phyloP scores from a whole-genome alignment of 768 basidiomycete species.

The Daedaleopsis nitida region DNA sequence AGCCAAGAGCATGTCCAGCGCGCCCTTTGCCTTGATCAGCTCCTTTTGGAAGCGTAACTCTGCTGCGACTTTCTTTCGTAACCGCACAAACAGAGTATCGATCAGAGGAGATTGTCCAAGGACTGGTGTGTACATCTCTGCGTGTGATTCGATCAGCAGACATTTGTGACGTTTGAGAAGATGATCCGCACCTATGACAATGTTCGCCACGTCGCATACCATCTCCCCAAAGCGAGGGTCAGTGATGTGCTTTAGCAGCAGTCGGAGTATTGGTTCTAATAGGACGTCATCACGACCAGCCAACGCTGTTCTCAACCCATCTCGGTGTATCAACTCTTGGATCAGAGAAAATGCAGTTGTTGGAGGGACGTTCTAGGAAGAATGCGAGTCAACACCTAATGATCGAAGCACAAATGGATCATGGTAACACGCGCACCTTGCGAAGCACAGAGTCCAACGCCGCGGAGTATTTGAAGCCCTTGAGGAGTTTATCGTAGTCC shows the following conservation, averaged over 20 bases:
- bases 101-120: conserved; percentile 95
- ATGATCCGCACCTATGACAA: conserved; percentile 75
- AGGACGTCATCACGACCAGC: conserved; percentile 92
- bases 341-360: conserved; percentile 87
- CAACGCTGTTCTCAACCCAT: conserved; percentile 84
- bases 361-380: conserved; percentile 75
- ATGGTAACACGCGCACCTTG: conserved; percentile 58
- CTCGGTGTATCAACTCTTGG: conserved; percentile 89
- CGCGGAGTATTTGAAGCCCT: conserved; percentile 91
- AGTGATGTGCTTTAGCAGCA: conserved; percentile 81
- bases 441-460: conserved; percentile 90
- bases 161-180: not conserved
- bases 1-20: conserved; percentile 87
- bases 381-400: not conserved
- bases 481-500: conserved; percentile 88
- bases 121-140: conserved; percentile 91
- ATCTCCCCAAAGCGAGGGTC: conserved; percentile 94
- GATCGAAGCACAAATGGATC: not conserved
- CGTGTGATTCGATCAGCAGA: conserved; percentile 13
- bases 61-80: conserved; percentile 81
- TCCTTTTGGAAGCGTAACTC: conserved; percentile 91
- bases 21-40: conserved; percentile 78
- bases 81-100: conserved; percentile 78
- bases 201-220: conserved; percentile 75
- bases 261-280: conserved; percentile 85